A percentile compares a stretch with the other conserved stretches of the same genome.
Conservation (phyloP, 2,329 filamentous ascomycete genomes). For the Polytolypa hystricis region DNA sequence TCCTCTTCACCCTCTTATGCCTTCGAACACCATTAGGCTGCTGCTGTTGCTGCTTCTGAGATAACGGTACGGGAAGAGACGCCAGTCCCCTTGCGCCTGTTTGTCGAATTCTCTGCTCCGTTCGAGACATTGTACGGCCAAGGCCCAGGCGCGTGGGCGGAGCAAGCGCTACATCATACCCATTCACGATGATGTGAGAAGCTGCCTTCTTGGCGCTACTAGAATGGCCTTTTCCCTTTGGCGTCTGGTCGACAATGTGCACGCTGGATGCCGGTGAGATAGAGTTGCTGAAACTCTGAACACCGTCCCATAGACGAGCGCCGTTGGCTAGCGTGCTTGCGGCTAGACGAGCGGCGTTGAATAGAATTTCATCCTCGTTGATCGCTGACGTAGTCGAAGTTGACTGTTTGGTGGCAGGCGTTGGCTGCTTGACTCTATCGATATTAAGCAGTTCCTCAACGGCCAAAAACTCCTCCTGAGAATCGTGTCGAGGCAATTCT, state of each 20-base stretch:
- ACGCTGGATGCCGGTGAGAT: constrained; percentile 6
- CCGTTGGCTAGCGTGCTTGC: constrained; percentile 29
- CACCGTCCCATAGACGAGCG: constrained; percentile 21
- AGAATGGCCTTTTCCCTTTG: constrained; percentile 13
- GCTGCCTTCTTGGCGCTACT: constrained; percentile 1
- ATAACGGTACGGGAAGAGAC: constrained; percentile 15
- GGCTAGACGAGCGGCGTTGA: constrained; percentile 31
- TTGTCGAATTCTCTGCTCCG: constrained; percentile 31
- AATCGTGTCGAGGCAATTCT: constrained; percentile 7
- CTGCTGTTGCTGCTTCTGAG: background rate
- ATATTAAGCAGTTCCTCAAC: constrained; percentile 12
- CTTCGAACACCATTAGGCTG: constrained; percentile 1
- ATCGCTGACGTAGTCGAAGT: constrained; percentile 14
- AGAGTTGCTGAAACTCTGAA: constrained; percentile 16
- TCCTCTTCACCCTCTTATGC: constrained; percentile 3
- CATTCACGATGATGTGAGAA: constrained; percentile 20
- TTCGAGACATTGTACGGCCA: constrained; percentile 31
- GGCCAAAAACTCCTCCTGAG: constrained; percentile 6
- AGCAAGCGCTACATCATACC: constrained; percentile 32
- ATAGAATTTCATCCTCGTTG: constrained; percentile 32
- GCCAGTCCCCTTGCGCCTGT: constrained; percentile 35
- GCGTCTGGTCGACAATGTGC: constrained; percentile 3
- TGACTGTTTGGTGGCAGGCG: constrained; percentile 3
- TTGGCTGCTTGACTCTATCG: constrained; percentile 6
- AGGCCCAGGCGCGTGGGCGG: constrained; percentile 28